Conservation (phyloP, 1,284 basidiomycete species). For the Wallemia mellicola region DNA sequence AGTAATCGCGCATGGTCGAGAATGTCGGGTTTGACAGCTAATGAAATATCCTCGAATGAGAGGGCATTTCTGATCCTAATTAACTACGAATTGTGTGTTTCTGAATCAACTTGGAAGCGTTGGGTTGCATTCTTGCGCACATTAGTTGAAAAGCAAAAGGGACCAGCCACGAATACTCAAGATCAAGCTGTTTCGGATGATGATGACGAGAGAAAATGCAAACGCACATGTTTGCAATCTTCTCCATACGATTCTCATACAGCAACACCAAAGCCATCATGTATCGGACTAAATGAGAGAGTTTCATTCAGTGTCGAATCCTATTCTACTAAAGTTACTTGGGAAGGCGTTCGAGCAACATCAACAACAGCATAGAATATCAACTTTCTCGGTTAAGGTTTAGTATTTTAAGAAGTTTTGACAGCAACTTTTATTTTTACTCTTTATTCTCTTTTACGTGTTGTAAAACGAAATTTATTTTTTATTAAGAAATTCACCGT, state of each 20-base stretch:
- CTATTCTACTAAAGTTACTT: not conserved
- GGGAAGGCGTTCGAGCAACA: not conserved
- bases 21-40: conserved; percentile 16
- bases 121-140: conserved; percentile 10
- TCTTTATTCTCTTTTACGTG: too few relatives aligned
- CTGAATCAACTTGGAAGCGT: conserved; percentile 9
- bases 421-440: too few relatives aligned
- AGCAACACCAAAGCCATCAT: not conserved
- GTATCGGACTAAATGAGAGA: not conserved
- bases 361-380: not conserved
- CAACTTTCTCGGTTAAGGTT: not conserved
- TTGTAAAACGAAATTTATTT: too few relatives aligned
- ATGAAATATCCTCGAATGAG: conserved; percentile 18
- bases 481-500: too few relatives aligned
- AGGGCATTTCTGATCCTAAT: conserved; percentile 16
- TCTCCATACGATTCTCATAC: not conserved
- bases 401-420: too few relatives aligned
- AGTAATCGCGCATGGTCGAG: conserved; percentile 79
- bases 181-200: too few relatives aligned
- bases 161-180: not conserved
- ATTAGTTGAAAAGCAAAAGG: conserved; percentile 1
- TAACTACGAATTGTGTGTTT: conserved; percentile 16
- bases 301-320: not conserved
- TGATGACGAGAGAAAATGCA: not conserved
- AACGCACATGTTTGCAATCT: not conserved